Evolutionary conservation across 225 moss, liverwort and hornwort genomes (phyloP), one percentile per base, ranked within the genome.

Genomic region (Physcomitrium patens): DNA sequence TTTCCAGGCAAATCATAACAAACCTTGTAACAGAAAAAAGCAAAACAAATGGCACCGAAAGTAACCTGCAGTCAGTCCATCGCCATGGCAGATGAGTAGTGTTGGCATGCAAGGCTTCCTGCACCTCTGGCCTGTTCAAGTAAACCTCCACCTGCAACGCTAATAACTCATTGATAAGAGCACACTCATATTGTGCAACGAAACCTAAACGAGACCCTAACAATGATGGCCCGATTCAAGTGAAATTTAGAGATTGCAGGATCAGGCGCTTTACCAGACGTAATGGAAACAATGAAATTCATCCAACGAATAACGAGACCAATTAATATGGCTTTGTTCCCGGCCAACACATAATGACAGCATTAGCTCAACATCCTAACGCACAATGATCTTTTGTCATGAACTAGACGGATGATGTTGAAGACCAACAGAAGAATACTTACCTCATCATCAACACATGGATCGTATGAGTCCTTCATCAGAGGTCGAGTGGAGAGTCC

Each of bases 361-460:
- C 24, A 24, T 24, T 24, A 24, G 24, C 1, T 24, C 24, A 24
- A 24, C 24, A 24, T 24, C 24, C 24, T 24, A 24, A 24, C 24
- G 24, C 24, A 24, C 24, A 24, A 24, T 24, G 11, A 63, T 62
- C 75, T 64, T 12, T 63, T 61, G 3, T n/a, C 42, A 17, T 7
- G 16, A 47, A 14, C 43, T 68, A 76, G 17, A 17, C 44, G 58
- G 6, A 45, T 4, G 70, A 65, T 50, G 59, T 70, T 28, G 0
- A 28, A 70, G 47, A 31, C 16, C 17, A 37, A 45, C 66, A 41
- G 59, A 72, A 10, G 37, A 48, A 18, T 24, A 50, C 54, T 57
- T 67, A 93, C 96, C 90, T 97, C 97, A 76, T 94, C 82, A 53
- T 97, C 97, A 18, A 97, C 84, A 65, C 97, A 97, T 28, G 97